Evolutionary conservation across 169 alveolate genomes (phyloP).

Genomic region (Cystoisospora suis): DNA sequence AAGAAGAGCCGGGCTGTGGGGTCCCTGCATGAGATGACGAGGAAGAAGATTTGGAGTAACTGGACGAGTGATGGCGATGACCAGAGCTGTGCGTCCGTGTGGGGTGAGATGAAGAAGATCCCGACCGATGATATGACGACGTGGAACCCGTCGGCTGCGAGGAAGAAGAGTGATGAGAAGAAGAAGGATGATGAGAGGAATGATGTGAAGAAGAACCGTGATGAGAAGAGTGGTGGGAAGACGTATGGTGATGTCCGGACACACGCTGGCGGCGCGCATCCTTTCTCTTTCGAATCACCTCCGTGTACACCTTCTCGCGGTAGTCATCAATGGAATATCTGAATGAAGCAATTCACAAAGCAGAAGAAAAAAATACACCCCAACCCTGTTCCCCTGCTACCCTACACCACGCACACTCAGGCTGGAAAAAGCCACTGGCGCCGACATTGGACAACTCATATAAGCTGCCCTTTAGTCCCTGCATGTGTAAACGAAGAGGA

Average conservation of each 20-base stretch:
- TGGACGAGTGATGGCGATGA: too few species aligned
- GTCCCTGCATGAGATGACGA: background rate
- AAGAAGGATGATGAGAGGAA: background rate
- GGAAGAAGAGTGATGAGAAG: background rate
- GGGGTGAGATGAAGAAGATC: too few species aligned
- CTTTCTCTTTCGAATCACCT: slow-evolving; percentile 67
- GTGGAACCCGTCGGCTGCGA: background rate
- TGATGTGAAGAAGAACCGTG: background rate
- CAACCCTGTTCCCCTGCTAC: too few species aligned
- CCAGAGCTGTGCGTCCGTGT: too few species aligned
- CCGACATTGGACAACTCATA: too few species aligned
- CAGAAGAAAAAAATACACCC: background rate
- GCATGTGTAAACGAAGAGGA: too few species aligned
- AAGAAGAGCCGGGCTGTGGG: too few species aligned
- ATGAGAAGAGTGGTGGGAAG: background rate
- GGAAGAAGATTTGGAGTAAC: background rate
- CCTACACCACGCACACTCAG: too few species aligned
- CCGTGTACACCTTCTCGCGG: slow-evolving; percentile 68
- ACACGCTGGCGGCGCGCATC: slow-evolving; percentile 65
- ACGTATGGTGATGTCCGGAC: background rate
- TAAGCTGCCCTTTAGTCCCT: too few species aligned
- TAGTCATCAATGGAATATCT: slow-evolving; percentile 65
- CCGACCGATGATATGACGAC: background rate
- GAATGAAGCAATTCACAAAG: background rate
- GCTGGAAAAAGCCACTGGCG: too few species aligned